Percentiles rank a stretch among this genome's conserved stretches.
These are phyloP conservation scores for Clonostachys byssicola DNA, from an alignment of 2,329 filamentous ascomycete genomes.

Conservation along the genomic window DNA sequence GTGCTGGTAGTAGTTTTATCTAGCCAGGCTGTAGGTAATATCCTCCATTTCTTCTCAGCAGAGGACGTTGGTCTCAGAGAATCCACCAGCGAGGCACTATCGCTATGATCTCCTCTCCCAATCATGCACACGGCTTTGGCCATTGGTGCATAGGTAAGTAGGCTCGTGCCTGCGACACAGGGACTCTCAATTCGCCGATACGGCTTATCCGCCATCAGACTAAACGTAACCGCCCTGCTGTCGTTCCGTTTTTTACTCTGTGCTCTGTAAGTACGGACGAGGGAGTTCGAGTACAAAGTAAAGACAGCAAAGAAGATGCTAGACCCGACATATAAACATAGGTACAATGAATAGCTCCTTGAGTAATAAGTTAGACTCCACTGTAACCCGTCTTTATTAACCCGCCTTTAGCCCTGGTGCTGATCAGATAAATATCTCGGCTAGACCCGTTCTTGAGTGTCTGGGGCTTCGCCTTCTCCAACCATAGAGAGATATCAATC, in stretches of 20 bases:
- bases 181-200: neutral
- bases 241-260: neutral
- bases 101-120: neutral
- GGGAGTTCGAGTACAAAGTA: too few species aligned
- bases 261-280: neutral
- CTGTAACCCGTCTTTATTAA: too few species aligned
- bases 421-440: too few species aligned
- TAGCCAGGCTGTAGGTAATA: neutral
- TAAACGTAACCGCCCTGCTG: neutral
- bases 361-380: too few species aligned
- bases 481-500: too few species aligned
- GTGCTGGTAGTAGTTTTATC: neutral
- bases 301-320: neutral
- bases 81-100: neutral
- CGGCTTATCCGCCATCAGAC: neutral
- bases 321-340: neutral
- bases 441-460: too few species aligned
- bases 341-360: neutral
- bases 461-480: too few species aligned
- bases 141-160: neutral
- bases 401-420: too few species aligned
- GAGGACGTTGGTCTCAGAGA: neutral
- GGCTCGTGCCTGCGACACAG: neutral
- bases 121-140: neutral
- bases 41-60: neutral